Base-by-base conservation (phyloP, 768 basidiomycete species). In the Kockovaella imperatae region DNA sequence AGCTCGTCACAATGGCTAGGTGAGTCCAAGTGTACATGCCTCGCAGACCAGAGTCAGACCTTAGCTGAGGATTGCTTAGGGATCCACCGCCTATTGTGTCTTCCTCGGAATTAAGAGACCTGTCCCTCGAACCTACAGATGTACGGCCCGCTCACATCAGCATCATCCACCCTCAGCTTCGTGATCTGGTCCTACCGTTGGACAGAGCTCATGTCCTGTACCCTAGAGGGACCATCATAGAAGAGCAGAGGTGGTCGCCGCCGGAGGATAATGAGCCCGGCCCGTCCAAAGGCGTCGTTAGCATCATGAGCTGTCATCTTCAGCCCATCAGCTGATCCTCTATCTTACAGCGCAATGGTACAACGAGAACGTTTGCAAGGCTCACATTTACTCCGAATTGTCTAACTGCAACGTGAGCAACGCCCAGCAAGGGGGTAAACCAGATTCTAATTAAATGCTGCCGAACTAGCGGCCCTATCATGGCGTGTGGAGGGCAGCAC, bases 151-250 rank as follows among this genome's bases (percentile, higher is more conserved):
- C 64, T 1, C 43, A 47, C 21, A 60, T 67, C 18, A 68, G 64
- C 11, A 68, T 64, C 31, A 52, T 70, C 34, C 69, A 70, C 49
- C 67, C 69, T 18, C 86, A 88, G 71, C 74, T 88, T 24, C 78
- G 86, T 29, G 85, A 88, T 72, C 78, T 88, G 41, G 71, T 87
- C 42, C 78, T 84, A 50, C 85, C 84, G 1, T 74, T 78, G 4
- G 78, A 81, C 54, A 72, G 77, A 11, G 83, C 83, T 2, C 44
- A 35, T 30, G 46, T 60, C 20, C 25, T 54, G 11, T 54, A 60
- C 35, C 59, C 59, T 21, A 42, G 52, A 15, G 59, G 52, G 10
- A 54, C 23, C 15, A 17, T 29, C 5, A 34, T 60, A 4, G 52
- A 54, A 34, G 49, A 60, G 34, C 24, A 49, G 20, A 17, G 35